These are phyloP conservation scores for Penicillium janthinellum DNA, from an alignment of 2,329 filamentous ascomycete species.

Conservation along the genomic window DNA sequence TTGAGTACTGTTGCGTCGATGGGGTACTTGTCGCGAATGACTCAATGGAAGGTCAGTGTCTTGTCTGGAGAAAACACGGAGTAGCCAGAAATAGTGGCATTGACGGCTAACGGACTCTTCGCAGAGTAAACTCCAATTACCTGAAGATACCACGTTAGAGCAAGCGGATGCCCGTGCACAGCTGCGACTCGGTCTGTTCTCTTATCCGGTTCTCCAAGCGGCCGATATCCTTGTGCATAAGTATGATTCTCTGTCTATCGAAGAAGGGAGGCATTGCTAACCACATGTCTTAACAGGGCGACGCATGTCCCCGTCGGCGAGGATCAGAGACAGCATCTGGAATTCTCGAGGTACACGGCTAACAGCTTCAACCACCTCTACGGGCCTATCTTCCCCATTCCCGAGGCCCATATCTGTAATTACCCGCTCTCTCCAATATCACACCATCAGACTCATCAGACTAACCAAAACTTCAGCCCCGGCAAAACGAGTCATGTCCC, in stretches of 20 bases:
- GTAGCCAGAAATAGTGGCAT: background rate
- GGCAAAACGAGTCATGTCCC: constrained; percentile 84
- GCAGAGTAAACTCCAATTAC: constrained; percentile 72
- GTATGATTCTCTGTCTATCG: constrained; percentile 42
- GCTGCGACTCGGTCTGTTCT: constrained; percentile 87
- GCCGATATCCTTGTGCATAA: constrained; percentile 89
- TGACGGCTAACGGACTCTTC: constrained; percentile 11
- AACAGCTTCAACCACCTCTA: constrained; percentile 82
- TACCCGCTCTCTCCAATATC: background rate
- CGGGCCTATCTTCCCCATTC: constrained; percentile 63
- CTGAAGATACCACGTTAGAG: constrained; percentile 62
- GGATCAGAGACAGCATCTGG: constrained; percentile 90
- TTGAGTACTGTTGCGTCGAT: constrained; percentile 87
- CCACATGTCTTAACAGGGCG: constrained; percentile 37
- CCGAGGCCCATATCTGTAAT: constrained; percentile 72
- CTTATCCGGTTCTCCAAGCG: constrained; percentile 92
- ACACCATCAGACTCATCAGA: background rate
- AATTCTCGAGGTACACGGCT: constrained; percentile 85
- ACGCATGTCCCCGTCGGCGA: constrained; percentile 97
- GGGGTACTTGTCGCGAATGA: constrained; percentile 97
- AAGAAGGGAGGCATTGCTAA: constrained; percentile 48
- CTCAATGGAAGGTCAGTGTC: constrained; percentile 84
- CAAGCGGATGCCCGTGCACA: constrained; percentile 58
- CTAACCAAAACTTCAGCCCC: constrained; percentile 56
- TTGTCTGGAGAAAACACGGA: background rate